phyloP scores from a whole-genome alignment of 75 land plant genomes.

The Pinus albicaulis region DNA sequence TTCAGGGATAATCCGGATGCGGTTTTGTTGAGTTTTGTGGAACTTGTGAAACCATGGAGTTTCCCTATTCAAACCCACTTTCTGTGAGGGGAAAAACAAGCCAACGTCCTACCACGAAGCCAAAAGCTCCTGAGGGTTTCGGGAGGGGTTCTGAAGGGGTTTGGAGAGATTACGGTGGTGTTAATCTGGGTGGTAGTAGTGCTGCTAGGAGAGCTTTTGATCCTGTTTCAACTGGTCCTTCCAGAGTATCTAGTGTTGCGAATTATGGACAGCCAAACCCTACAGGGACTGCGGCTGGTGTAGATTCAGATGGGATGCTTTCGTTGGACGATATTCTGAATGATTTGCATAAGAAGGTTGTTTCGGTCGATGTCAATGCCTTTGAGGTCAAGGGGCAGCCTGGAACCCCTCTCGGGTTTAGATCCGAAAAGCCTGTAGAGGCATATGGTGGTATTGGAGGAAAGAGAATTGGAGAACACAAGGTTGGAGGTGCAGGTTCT shows the following conservation, averaged over 20 bases:
- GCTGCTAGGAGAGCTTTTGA: background rate
- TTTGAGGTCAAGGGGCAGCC: constrained; percentile 1
- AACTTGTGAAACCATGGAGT: constrained; percentile 7
- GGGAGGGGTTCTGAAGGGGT: background rate
- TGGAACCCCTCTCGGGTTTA: constrained; percentile 7
- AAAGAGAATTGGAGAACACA: too few relatives aligned
- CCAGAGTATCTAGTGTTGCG: background rate
- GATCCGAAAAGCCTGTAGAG: background rate
- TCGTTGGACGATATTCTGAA: constrained; percentile 8
- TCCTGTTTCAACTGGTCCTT: too few relatives aligned
- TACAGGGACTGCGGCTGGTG: background rate
- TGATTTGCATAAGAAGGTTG: constrained; percentile 10
- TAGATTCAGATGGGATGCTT: constrained; percentile 6
- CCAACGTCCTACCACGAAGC: background rate
- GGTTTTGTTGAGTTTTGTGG: background rate
- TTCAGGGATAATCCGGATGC: too few relatives aligned
- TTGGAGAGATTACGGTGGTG: background rate
- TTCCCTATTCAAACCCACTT: background rate
- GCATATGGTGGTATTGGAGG: too few relatives aligned
- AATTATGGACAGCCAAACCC: background rate
- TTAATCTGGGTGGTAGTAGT: constrained; percentile 1
- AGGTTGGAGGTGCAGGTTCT: too few relatives aligned
- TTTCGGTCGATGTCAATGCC: constrained; percentile 1
- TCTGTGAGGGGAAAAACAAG: background rate
- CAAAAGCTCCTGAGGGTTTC: background rate